Evolutionary conservation across 164 flowering plant genomes (phyloP).

Genomic region (Annona squamosa): DNA sequence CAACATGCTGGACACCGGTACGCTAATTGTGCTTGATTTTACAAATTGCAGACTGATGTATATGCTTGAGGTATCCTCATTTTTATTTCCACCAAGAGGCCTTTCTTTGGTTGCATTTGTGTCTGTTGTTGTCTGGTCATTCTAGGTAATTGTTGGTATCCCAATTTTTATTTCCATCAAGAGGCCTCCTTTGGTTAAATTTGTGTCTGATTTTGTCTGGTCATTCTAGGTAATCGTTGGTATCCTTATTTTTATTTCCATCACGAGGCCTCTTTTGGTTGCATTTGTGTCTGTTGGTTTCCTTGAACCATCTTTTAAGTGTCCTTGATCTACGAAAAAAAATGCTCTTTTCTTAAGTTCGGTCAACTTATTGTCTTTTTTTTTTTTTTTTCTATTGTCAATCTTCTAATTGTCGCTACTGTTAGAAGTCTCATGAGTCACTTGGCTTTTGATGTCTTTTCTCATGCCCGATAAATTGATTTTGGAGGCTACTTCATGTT

Average conservation of each 20-base stretch:
- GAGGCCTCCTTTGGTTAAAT: too few relatives aligned
- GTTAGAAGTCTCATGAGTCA: not conserved
- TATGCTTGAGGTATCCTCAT: not conserved
- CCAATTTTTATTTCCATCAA: not conserved
- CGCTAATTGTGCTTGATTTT: not conserved
- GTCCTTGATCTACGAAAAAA: not conserved
- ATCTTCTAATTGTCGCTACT: not conserved
- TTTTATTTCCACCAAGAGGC: not conserved
- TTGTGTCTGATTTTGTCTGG: too few relatives aligned
- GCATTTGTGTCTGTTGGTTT: not conserved
- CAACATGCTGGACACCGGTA: slow-evolving; percentile 81
- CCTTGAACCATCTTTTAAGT: not conserved
- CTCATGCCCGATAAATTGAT: not conserved
- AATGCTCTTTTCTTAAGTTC: not conserved
- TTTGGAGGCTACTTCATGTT: not conserved
- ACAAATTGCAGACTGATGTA: not conserved
- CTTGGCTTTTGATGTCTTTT: not conserved
- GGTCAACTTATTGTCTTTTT: not conserved
- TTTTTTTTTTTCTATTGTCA: not conserved
- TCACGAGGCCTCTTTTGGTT: not conserved
- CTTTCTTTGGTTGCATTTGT: too few relatives aligned
- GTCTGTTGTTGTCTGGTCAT: too few relatives aligned
- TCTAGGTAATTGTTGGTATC: not conserved
- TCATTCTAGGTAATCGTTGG: not conserved
- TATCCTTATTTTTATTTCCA: not conserved